Evolutionary conservation across 2,329 filamentous ascomycete genomes (phyloP), one percentile per base, ranked within the genome.

Genomic region (Ceratocystiopsis brevicomis): DNA sequence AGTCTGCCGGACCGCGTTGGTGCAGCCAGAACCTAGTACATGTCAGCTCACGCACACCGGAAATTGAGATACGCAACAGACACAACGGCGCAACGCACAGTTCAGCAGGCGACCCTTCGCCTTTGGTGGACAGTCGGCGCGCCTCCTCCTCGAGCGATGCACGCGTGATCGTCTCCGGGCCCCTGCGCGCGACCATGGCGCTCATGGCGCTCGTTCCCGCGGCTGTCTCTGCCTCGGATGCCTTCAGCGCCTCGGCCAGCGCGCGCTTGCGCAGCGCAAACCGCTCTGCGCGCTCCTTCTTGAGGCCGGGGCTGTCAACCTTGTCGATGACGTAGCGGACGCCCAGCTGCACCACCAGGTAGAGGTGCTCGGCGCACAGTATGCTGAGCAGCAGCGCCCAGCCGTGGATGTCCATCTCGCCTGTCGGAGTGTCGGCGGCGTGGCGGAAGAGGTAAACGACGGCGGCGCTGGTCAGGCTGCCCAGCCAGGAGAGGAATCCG

Each of bases 401-500:
- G 14, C 69, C 78, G 45, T 75, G 78, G 54, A 95, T 81, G 39
- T 76, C 71, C 38, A 72, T 73, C 0, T 80, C 77, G 15, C 70
- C 70, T 36, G 81, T 81, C 43, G 72, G 68, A 0, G 73, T 71
- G 0, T 78, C 79, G 37, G 78, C 62, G 2, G 71, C 68, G 44
- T 78, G 69, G 50, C 74, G 79, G 65, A 95, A 96, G 53, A 98
- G 75, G 58, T 86, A 94, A 0, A 94, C 81, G 40, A 96, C 73
- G 0, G 87, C 85, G 0, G 86, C 77, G 44, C 81, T 86, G 6
- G 86, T 92, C 46, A 96, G 66, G 51, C 81, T 90, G 37, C 90
- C 90, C 19, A 95, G 66, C 90, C 90, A 96, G 4, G 85, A 81
- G n/a, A 96, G 66, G 57, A 96, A 92, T 15, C 78, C 79, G 3